Evolutionary conservation across 345 rosid species (phyloP), one percentile per base, ranked within the genome.

Genomic region (Anastatica hierochuntica): DNA sequence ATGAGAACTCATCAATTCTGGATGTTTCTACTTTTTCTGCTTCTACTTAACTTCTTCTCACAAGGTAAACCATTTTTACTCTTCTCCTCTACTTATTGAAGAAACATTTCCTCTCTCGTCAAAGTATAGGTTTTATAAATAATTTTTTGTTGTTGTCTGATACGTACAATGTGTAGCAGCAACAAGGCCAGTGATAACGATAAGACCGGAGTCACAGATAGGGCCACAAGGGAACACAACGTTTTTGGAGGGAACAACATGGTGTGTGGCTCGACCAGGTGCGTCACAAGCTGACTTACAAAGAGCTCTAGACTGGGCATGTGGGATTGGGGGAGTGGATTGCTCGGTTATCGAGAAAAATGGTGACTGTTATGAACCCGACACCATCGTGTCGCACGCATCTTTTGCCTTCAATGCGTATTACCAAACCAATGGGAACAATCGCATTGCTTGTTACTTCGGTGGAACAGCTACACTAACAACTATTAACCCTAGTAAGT

Each of bases 231-330:
- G 98, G 36, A 90, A 90, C 70, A 82, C 94, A 16, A 87, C 90
- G 2, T 90, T 84, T 67, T 58, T 86, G 3, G 89, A 77, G 0
- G 95, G 89, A 33, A 77, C 80, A 4, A 76, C 84, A 36, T 90
- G 96, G 96, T 90, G 96, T 40, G 85, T 87, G 49, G 95, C 96
- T 23, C 72, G 56, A 13, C 39, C 83, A 1, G 89, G 88, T 31
- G 94, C 73, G 1, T 59, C 95, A 11, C 92, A 83, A 43, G 60
- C 60, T 34, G 96, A 84, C 66, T 63, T 88, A 52, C 96, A 88
- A 58, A 79, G 76, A 33, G 98, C 98, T 14, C 64, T 92, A 34
- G 96, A 92, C 52, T 92, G 98, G 98, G 92, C 96, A 3, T 90
- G 96, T 58, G 96, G 98, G 7, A 44, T 79, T 27, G 98, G 98